Base-by-base conservation (phyloP, 345 rosid species). In the Balakata baccata region DNA sequence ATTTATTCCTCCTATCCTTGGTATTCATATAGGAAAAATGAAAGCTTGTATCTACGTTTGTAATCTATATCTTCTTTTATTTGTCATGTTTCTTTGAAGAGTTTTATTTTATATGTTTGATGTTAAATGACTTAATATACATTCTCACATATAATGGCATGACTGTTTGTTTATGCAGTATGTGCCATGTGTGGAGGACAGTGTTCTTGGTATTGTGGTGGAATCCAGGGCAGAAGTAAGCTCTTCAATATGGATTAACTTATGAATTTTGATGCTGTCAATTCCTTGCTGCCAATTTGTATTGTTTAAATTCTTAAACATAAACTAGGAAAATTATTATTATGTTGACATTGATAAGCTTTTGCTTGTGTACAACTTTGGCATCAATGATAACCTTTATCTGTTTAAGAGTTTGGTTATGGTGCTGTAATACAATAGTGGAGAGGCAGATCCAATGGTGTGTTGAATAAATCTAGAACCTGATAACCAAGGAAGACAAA, bases 161-260 rank as follows among this genome's bases (percentile, higher is more conserved):
- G 49, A n/a, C 66, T 51, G 61, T 25, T 84, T 72, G 49, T 57
- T 78, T 77, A 22, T 84, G 73, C 89, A 93, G 98, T 94, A 94
- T 65, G 84, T 85, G 68, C 92, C 94, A 69, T 84, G 86, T 65
- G 77, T 65, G 47, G 98, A 87, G 71, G 97, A 94, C 76, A 70
- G 83, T 49, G 80, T 92, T 76, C 94, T 94, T 83, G 98, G 96
- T 77, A 86, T 94, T 7, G 93, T 89, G 74, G 93, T 88, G 11
- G 97, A 91, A 80, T 77, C 82, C 71, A 94, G 75, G 88, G 77
- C 90, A 66, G 96, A 90, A 73, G 97, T 92, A 86, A 89, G 96
- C 65, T 47, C 53, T 74, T 83, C 77, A 45, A 43, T 57, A 29
- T 57, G 54, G 9, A 12, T 10, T 71, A 1, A 39, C 53, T 43